phyloP scores from a whole-genome alignment of 1,284 basidiomycete species.

The Coriolopsis trogii region DNA sequence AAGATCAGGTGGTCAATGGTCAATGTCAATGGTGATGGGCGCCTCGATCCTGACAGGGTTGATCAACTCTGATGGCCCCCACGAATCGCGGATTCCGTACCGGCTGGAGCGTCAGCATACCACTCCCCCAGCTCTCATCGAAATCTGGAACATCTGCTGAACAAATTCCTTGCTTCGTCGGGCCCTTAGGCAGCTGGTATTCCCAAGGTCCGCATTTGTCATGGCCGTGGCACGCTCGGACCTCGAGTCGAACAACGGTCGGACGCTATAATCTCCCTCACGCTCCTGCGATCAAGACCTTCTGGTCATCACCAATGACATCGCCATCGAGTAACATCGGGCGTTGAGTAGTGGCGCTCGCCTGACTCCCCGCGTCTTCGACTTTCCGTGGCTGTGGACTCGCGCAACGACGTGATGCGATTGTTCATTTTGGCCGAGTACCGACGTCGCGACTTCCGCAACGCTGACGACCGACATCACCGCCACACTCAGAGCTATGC shows the following conservation, averaged over 20 bases:
- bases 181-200: too few species aligned
- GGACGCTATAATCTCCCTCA: background rate
- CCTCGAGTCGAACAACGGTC: background rate
- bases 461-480: constrained; percentile 22
- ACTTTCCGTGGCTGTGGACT: constrained; percentile 15
- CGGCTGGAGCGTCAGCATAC: too few species aligned
- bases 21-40: background rate
- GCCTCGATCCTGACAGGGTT: background rate
- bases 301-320: background rate
- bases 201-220: background rate
- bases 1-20: background rate
- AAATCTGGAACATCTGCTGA: too few species aligned
- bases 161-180: too few species aligned
- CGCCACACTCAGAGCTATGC: constrained; percentile 8
- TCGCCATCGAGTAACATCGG: background rate
- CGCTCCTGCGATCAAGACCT: background rate
- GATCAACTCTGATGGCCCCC: background rate
- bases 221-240: background rate
- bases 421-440: constrained; percentile 6
- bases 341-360: too few species aligned
- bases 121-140: too few species aligned
- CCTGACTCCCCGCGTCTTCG: too few species aligned
- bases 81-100: too few species aligned
- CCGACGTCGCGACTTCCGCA: constrained; percentile 18
- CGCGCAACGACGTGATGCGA: constrained; percentile 18